A percentile compares a stretch with the other conserved stretches of the same genome.
phyloP scores from a whole-genome alignment of 371 early-diverging fungal species.

The Lichtheimia corymbifera region DNA sequence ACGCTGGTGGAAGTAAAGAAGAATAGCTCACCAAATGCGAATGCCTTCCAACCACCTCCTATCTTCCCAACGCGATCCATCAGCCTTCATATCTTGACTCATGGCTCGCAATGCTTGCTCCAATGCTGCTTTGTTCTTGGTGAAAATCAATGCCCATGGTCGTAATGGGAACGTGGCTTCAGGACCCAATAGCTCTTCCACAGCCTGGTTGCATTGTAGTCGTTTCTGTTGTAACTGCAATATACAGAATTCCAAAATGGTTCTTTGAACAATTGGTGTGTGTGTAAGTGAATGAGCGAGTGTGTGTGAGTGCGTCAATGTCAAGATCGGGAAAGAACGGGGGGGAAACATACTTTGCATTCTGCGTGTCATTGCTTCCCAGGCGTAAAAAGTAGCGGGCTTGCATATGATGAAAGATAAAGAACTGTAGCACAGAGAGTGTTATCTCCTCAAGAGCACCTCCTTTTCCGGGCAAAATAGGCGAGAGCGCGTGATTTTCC shows the following conservation, averaged over 20 bases:
- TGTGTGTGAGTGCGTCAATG: background rate
- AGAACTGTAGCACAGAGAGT: no score
- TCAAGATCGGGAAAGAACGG: background rate
- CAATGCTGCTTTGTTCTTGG: background rate
- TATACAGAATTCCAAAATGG: conserved; percentile 10
- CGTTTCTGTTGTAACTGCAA: conserved; percentile 13
- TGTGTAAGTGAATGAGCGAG: background rate
- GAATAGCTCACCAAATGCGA: conserved; percentile 14
- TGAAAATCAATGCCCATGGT: conserved; percentile 16
- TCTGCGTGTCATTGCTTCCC: conserved; percentile 11
- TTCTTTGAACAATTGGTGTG: conserved; percentile 2
- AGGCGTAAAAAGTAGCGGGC: conserved; percentile 16
- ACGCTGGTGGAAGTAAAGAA: no score
- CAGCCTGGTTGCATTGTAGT: background rate
- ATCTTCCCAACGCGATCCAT: conserved; percentile 1
- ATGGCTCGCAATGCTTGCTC: background rate
- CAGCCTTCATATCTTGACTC: conserved; percentile 1
- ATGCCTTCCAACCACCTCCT: conserved; percentile 16
- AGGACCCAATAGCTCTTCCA: background rate
- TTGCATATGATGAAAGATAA: no score
- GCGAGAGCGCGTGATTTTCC: no score
- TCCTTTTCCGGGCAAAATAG: no score
- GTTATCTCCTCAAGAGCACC: no score
- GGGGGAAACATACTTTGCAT: conserved; percentile 13
- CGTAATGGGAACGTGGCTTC: conserved; percentile 1